These are phyloP conservation scores for Myotisia sp. DNA, from an alignment of 2,329 filamentous ascomycete genomes.

Conservation along the genomic window DNA sequence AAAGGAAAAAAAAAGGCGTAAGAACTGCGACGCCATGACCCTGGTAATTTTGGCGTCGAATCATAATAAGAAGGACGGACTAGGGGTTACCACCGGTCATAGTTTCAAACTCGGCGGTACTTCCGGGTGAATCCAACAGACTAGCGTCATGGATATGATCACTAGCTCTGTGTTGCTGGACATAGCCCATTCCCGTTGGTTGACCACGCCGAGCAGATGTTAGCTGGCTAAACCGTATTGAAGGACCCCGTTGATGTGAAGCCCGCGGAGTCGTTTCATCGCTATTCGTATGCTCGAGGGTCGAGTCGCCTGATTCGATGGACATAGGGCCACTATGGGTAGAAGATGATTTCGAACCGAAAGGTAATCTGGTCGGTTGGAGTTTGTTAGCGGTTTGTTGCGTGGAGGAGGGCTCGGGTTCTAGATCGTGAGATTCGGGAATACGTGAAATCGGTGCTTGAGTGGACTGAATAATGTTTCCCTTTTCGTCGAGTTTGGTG, in stretches of 20 bases:
- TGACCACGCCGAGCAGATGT: conserved; percentile 18
- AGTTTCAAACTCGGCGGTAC: conserved; percentile 23
- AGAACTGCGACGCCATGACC: too few relatives aligned
- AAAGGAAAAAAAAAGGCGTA: too few relatives aligned
- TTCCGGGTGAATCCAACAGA: conserved; percentile 27
- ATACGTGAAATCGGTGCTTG: too few relatives aligned
- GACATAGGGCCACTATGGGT: conserved; percentile 25
- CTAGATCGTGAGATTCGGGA: not conserved
- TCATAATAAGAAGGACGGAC: too few relatives aligned
- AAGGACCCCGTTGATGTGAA: conserved; percentile 7
- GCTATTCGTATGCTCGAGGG: conserved; percentile 18
- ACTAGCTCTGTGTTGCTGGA: conserved; percentile 34
- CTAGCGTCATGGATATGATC: conserved; percentile 33
- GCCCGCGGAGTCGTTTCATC: conserved; percentile 14
- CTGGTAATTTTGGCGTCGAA: too few relatives aligned
- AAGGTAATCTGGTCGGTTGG: conserved; percentile 28
- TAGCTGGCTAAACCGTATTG: conserved; percentile 13
- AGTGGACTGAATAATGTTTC: conserved; percentile 1
- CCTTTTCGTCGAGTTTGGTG: conserved; percentile 11
- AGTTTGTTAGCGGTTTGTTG: conserved; percentile 8
- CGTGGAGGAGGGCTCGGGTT: conserved; percentile 9
- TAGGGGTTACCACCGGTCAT: too few relatives aligned
- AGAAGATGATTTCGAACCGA: conserved; percentile 25
- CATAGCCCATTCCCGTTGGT: conserved; percentile 38
- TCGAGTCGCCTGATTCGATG: conserved; percentile 27